Evolutionary conservation across 2,329 filamentous ascomycete species (phyloP).

Genomic region (Aureobasidium leucospermi): DNA sequence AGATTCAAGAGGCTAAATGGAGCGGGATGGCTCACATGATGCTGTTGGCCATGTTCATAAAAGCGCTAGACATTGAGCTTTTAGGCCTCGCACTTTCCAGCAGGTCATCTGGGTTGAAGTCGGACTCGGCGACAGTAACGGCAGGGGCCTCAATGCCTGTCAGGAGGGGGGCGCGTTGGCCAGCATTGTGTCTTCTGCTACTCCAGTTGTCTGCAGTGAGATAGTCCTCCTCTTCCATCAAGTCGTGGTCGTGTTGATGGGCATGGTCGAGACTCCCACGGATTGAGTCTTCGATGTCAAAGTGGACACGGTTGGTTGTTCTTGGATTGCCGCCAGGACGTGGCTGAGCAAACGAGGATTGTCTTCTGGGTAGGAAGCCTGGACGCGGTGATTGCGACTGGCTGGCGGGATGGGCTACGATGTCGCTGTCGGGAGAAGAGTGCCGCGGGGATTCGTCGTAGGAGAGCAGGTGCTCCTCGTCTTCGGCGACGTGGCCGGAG

Average conservation of each 20-base stretch:
- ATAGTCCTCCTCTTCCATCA: conserved; percentile 56
- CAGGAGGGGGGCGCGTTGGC: conserved; percentile 60
- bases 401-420: conserved; percentile 18
- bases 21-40: conserved; percentile 58
- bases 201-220: conserved; percentile 30
- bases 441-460: conserved; percentile 16
- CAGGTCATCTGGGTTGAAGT: conserved; percentile 51
- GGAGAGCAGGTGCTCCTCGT: conserved; percentile 21
- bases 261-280: conserved; percentile 5
- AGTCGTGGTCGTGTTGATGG: conserved; percentile 26
- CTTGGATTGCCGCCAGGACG: conserved; percentile 47
- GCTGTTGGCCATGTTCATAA: conserved; percentile 99
- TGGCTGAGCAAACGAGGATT: conserved; percentile 40
- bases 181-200: conserved; percentile 34
- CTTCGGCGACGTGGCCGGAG: conserved; percentile 18
- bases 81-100: conserved; percentile 64
- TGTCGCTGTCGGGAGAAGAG: conserved; percentile 21
- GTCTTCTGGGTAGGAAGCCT: conserved; percentile 19
- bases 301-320: conserved; percentile 67
- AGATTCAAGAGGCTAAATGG: background rate
- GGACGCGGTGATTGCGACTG: background rate
- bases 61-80: conserved; percentile 77
- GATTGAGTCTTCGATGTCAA: conserved; percentile 45
- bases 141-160: conserved; percentile 79
- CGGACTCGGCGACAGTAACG: conserved; percentile 59